Base-by-base conservation (phyloP, 345 rosid species). In the Acer negundo region DNA sequence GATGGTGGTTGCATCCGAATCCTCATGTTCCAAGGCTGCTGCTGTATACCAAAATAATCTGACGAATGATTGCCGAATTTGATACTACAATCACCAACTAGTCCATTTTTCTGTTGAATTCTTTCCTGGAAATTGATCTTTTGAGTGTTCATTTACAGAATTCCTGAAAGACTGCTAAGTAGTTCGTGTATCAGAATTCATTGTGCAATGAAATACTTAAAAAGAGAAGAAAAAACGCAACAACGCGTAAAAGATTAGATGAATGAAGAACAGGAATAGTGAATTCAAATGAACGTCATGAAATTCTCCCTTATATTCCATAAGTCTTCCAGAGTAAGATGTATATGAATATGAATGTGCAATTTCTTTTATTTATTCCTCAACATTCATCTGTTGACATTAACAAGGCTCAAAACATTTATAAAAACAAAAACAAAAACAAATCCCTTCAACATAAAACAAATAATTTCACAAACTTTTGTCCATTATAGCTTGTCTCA, bases 321-420 rank as follows among this genome's bases (percentile, higher is more conserved):
- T 20, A 59, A 83, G 84, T 73, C 95, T 91, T 94, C 83, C 73
- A 79, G 85, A 79, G 38, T 67, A 92, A 89, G 89, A 74, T 67
- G 66, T 83, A 75, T 67, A 71, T 83, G 77, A 80, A 79, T 84
- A 35, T 42, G 77, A 75, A 81, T 64, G 79, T 65, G 10, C 31
- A 75, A 62, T 22, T 12, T 31, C 44, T 80, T 73, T 83, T 79
- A 44, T 23, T 81, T 83, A 88, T 88, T 89, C 87, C 79, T 75
- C 87, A 84, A 81, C 64, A 82, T 80, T 78, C 73, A 69, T 58
- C 35, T 71, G 53, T 82, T 80, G 89, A 84, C 82, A 77, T 26
- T 64, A 85, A 40, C 88, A 81, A 85, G 80, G 85, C 77, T 17
- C 44, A 49, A 70, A 64, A 2, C 38, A 12, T 64, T 11, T 65